Evolutionary conservation across 2,329 filamentous ascomycete species (phyloP).

Genomic region (Davidsoniella eucalypti): DNA sequence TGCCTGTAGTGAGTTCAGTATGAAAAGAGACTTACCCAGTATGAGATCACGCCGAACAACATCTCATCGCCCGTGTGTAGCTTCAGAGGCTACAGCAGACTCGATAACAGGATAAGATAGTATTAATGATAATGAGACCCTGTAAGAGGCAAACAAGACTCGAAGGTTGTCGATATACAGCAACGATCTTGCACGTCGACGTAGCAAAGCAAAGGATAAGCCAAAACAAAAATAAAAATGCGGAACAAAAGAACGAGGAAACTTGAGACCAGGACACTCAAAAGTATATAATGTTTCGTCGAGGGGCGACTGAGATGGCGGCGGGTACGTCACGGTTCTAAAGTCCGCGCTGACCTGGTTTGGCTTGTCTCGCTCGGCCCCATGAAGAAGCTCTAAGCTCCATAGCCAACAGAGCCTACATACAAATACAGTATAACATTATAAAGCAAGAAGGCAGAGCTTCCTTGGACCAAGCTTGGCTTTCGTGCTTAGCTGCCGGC

Average conservation of each 20-base stretch:
- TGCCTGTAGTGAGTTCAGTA: too few species aligned
- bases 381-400: too few species aligned
- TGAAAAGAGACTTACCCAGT: slow-evolving; percentile 8
- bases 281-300: too few species aligned
- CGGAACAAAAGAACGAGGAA: not conserved
- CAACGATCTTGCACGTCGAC: not conserved
- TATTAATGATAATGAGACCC: not conserved
- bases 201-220: not conserved
- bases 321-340: not conserved
- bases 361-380: too few species aligned
- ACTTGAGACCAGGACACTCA: not conserved
- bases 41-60: slow-evolving; percentile 11
- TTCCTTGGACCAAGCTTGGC: too few species aligned
- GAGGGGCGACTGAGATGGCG: not conserved
- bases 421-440: too few species aligned
- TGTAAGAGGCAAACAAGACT: not conserved
- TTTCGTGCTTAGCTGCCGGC: too few species aligned
- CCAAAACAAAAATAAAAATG: not conserved
- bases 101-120: not conserved
- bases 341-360: not conserved
- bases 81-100: not conserved
- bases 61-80: slow-evolving; percentile 1
- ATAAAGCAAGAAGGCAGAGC: too few species aligned
- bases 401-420: too few species aligned
- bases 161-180: not conserved